Base-by-base conservation (phyloP, 2,329 filamentous ascomycete species). In the Beauveria sp. region DNA sequence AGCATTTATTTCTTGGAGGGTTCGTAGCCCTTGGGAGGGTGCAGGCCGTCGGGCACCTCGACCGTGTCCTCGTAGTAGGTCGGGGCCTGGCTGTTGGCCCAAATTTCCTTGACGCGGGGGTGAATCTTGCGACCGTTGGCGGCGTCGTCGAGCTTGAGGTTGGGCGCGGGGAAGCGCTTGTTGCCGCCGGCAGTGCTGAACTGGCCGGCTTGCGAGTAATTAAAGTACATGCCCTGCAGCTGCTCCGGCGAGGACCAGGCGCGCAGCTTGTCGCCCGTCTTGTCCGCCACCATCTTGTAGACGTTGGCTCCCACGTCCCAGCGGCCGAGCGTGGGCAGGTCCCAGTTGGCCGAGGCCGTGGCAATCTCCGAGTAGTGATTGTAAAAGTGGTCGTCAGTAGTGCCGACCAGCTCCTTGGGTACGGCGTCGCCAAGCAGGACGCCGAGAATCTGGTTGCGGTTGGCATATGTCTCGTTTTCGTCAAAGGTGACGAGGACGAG, bases 401-500 rank as follows among this genome's bases (percentile, higher is more conserved):
- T 91, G 61, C 88, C 88, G 48, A 85, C 75, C 1, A 89, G 80
- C n/a, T 81, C 58, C 5, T 77, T 58, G 12, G 89, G 88, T 2
- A 96, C 74, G n/a, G 86, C 87, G 63, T 89, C 89, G 18, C 90
- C 91, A 3, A 95, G 76, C 0, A 95, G 81, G 66, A 95, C 80
- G 65, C 79, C 83, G 63, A 90, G 83, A 58, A 95, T 82, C 46
- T 80, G 80, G 80, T 95, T 95, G 67, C 83, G 81, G 28, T 78
- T 75, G 6, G 78, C 73, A 74, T 92, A 91, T 10, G 82, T 85
- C 67, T 88, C 83, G 71, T 87, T 89, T 76, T 95, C 91, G 66
- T 95, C 91, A 69, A 91, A 95, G 10, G 86, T 93, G 63, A 95
- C 73, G 5, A 93, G 77, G 10, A 95, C 81, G 1, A 95, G 81